Percentiles rank a stretch among this genome's conserved stretches.
Evolutionary conservation across 768 basidiomycete species (phyloP).

Genomic region (Leccinum barrowsii): DNA sequence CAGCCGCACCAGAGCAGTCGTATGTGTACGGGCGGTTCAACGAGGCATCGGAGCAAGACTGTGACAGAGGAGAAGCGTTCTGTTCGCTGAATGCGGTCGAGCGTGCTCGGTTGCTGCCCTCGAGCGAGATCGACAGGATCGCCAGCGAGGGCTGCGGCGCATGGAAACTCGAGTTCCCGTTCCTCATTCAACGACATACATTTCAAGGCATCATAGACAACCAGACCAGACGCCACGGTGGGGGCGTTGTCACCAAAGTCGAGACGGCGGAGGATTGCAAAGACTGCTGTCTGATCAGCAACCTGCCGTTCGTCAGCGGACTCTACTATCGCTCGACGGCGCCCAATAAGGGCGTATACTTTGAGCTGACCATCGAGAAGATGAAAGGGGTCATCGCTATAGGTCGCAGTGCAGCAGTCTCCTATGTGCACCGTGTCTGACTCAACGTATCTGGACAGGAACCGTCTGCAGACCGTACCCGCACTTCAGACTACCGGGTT

Average conservation of each 20-base stretch:
- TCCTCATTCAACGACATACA: conserved; percentile 8
- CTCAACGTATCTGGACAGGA: conserved; percentile 35
- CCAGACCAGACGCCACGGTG: conserved; percentile 30
- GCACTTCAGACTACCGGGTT: conserved; percentile 62
- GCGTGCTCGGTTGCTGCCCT: conserved; percentile 46
- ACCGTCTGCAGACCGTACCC: conserved; percentile 66
- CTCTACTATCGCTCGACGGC: conserved; percentile 50
- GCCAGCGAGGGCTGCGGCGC: conserved; percentile 42
- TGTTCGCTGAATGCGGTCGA: conserved; percentile 41
- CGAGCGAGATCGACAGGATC: conserved; percentile 52
- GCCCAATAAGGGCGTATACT: conserved; percentile 55
- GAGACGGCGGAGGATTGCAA: conserved; percentile 40
- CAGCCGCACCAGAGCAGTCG: conserved; percentile 52
- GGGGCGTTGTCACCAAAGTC: conserved; percentile 36
- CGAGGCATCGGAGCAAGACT: conserved; percentile 60
- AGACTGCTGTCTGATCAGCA: conserved; percentile 54
- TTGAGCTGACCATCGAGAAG: conserved; percentile 51
- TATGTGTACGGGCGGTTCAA: conserved; percentile 46
- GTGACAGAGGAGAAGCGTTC: conserved; percentile 47
- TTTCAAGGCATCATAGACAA: conserved; percentile 44
- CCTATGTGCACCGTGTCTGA: not conserved
- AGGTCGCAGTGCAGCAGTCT: conserved; percentile 37
- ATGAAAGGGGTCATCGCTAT: conserved; percentile 61
- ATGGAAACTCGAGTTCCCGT: conserved; percentile 46
- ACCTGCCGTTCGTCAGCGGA: conserved; percentile 57